Base-by-base conservation (phyloP, 805 yeast genomes). In the Spathaspora hagerdaliae region DNA sequence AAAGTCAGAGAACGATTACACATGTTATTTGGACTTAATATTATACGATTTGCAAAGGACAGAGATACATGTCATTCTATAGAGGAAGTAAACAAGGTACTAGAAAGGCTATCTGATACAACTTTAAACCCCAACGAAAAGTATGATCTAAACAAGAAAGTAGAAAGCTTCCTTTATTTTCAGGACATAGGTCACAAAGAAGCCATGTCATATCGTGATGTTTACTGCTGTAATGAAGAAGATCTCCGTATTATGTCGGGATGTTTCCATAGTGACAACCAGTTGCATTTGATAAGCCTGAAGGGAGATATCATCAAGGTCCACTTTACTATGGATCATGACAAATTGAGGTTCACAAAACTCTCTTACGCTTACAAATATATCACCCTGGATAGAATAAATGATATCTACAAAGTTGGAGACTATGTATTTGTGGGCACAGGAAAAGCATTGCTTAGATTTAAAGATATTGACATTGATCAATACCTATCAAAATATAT, bases 1-100 rank as follows among this genome's bases (percentile, higher is more conserved):
- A 12, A 11, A 10, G 26, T 39, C 13, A 24, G 12, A 12, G 24
- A 31, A 15, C 3, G 29, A 15, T 1, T 39, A 2, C 6, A 19
- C 10, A 27, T 14, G 24, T 31, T 39, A 24, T 39, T 39, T 39
- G 41, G 41, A 39, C 34, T 39, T 31, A n/a, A 39, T 29, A 14
- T 29, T 10, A 12, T 39, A 14, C 15, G 7, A 13, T 39, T 27
- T 13, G n/a, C 11, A 10, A n/a, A 27, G 1, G 37, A 35, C 3
- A 12, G n/a, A 10, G 5, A 39, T 6, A 10, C 29, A 29, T 7
- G 12, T 15, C 7, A 29, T 12, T 29, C 41, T 39, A 19, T 39
- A 27, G 26, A 31, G 29, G 35, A 39, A 39, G n/a, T 13, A 15
- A 39, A 39, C n/a, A 12, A 31, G 6, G 26, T 14, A 32, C 24